Evolutionary conservation across 371 early-diverging fungal genomes (phyloP).

Genomic region (Racocetra persica): DNA sequence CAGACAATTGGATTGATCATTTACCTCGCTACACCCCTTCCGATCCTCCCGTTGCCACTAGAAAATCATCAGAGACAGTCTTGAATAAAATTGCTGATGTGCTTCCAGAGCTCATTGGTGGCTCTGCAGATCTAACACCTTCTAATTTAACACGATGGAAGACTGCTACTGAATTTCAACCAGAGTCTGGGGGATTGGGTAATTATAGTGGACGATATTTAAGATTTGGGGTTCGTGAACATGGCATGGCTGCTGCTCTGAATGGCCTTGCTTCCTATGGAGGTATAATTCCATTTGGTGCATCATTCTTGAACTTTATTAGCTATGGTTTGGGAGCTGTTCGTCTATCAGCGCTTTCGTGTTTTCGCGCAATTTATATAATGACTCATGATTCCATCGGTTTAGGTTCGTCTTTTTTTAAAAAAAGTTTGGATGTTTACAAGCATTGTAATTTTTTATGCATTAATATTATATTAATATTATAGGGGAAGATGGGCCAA

Average conservation of each 20-base stretch:
- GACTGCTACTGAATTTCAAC: constrained; percentile 93
- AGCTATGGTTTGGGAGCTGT: constrained; percentile 84
- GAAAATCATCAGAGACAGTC: constrained; percentile 85
- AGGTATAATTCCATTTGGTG: constrained; percentile 89
- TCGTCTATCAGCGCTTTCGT: constrained; percentile 91
- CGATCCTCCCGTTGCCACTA: constrained; percentile 89
- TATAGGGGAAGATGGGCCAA: constrained; percentile 97
- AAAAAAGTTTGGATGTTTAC: background rate
- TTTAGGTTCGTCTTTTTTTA: constrained; percentile 58
- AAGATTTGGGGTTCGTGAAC: constrained; percentile 99
- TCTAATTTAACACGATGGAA: constrained; percentile 98
- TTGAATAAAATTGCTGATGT: constrained; percentile 82
- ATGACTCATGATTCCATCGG: constrained; percentile 99
- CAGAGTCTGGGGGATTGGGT: constrained; percentile 73
- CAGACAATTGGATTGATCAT: constrained; percentile 72
- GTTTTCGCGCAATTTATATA: constrained; percentile 92
- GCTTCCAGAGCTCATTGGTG: constrained; percentile 92
- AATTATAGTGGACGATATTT: constrained; percentile 90
- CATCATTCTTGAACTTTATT: constrained; percentile 98
- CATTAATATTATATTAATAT: constrained; percentile 4
- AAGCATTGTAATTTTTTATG: background rate
- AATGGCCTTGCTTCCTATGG: constrained; percentile 97
- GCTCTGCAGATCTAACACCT: constrained; percentile 99
- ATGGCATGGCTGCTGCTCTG: constrained; percentile 97
- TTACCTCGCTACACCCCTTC: constrained; percentile 84